These are phyloP conservation scores for Isabelozyma pseudorhagii DNA, from an alignment of 805 yeast genomes.

Conservation along the genomic window DNA sequence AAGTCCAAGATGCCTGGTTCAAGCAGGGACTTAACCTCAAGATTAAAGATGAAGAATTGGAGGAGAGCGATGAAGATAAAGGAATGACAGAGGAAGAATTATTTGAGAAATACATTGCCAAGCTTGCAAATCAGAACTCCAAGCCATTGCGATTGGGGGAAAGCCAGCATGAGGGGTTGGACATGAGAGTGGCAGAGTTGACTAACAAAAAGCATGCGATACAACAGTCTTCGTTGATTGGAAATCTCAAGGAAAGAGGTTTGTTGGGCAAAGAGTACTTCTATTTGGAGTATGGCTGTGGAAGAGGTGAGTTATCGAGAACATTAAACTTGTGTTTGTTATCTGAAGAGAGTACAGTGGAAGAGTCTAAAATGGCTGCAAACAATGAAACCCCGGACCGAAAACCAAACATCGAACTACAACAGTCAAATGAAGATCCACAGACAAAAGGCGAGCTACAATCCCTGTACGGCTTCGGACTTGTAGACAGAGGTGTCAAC, in stretches of 20 bases:
- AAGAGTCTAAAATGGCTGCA: background rate
- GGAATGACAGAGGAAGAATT: conserved; percentile 13
- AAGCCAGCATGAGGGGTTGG: conserved; percentile 27
- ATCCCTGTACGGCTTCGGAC: conserved; percentile 42
- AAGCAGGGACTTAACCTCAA: conserved; percentile 43
- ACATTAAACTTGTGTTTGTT: conserved; percentile 46
- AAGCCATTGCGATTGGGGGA: conserved; percentile 13
- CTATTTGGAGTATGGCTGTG: conserved; percentile 85
- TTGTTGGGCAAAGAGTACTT: conserved; percentile 35
- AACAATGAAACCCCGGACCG: background rate
- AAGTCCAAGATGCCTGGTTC: conserved; percentile 49
- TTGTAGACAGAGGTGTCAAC: conserved; percentile 75
- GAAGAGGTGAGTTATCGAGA: conserved; percentile 79
- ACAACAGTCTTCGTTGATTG: conserved; percentile 80
- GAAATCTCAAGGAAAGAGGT: conserved; percentile 48
- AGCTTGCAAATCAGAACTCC: conserved; percentile 8
- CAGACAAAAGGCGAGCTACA: too few species aligned
- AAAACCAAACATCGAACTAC: too few species aligned
- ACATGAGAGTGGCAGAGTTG: conserved; percentile 44
- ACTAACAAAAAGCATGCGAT: conserved; percentile 69
- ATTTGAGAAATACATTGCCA: conserved; percentile 14
- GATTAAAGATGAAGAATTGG: conserved; percentile 3
- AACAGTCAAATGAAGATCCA: too few species aligned
- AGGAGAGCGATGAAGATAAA: conserved; percentile 7
- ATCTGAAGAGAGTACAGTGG: conserved; percentile 11